Conservation (phyloP, 2,329 filamentous ascomycete species). For the Verticillium alfalfae region DNA sequence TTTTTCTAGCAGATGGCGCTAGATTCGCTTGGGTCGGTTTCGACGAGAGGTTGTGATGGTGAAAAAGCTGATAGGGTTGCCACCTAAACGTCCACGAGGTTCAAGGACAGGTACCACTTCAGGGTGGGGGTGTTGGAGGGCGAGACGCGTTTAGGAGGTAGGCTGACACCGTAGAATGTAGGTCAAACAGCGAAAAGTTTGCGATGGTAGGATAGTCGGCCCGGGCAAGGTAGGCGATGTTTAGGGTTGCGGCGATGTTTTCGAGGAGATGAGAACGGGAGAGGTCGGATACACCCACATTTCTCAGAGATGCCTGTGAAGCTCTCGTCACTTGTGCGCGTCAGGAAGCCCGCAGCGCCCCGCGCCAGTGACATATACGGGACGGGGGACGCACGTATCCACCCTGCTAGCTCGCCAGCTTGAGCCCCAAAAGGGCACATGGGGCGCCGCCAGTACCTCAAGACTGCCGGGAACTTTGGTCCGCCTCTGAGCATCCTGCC, state of each 20-base stretch:
- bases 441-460: neutral
- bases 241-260: neutral
- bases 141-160: neutral
- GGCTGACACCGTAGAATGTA: too few species aligned
- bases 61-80: neutral
- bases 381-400: neutral
- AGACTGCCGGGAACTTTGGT: neutral
- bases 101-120: conserved; percentile 2
- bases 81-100: neutral
- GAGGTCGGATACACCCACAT: neutral
- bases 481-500: neutral
- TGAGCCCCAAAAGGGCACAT: neutral
- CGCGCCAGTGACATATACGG: neutral
- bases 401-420: neutral
- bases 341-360: conserved; percentile 4
- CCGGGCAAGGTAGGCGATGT: neutral
- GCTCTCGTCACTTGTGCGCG: conserved; percentile 7
- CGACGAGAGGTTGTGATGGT: neutral
- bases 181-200: neutral
- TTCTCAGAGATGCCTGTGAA: neutral
- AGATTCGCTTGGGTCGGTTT: neutral
- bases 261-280: neutral
- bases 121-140: conserved; percentile 4
- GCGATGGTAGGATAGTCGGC: neutral
- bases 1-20: neutral